Evolutionary conservation across 768 basidiomycete species (phyloP), one percentile per base, ranked within the genome.

Genomic region (Tremella mesenterica): DNA sequence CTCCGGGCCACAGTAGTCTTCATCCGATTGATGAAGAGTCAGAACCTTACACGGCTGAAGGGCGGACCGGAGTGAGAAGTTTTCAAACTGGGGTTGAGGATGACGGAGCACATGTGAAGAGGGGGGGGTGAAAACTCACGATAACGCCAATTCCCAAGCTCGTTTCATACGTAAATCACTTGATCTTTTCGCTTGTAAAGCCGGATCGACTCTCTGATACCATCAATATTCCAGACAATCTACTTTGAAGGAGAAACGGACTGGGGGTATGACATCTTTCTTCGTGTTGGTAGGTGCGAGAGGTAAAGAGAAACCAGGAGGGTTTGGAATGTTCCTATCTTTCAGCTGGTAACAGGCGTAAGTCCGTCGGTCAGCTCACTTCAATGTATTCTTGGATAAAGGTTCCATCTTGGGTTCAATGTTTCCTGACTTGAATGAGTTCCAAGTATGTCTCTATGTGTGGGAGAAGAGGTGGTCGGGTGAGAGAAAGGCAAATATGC

Each of bases 141-240:
- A 57, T 14, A 69, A 45, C 12, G 71, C 71, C 16, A 73, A 46
- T 44, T 73, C 71, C 71, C 71, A 73, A 16, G 69, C 67, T 48
- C 70, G 56, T 34, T 58, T 53, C 54, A 71, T 50, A 52, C 67
- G 67, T 44, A 73, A 53, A 16, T 70, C 71, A 16, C 65, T 69
- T 1, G 64, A 56, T 57, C 59, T 58, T 6, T 53, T 28, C 16
- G 50, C 47, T 29, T 58, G 51, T 18, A 33, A 28, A 27, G 49
- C 52, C 23, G 58, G 26, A 13, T 33, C 58, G 49, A 59, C 61
- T 28, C 59, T n/a, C 29, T 57, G 48, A 26, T 54, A 46, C 33
- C 25, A 50, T 33, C 33, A 43, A 49, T 36, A 18, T 41, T 38
- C 53, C 51, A 26, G 36, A 12, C 21, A 28, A 18, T 16, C 16